Conservation (phyloP, 306 rosid species). For the Sesbania bispinosa region DNA sequence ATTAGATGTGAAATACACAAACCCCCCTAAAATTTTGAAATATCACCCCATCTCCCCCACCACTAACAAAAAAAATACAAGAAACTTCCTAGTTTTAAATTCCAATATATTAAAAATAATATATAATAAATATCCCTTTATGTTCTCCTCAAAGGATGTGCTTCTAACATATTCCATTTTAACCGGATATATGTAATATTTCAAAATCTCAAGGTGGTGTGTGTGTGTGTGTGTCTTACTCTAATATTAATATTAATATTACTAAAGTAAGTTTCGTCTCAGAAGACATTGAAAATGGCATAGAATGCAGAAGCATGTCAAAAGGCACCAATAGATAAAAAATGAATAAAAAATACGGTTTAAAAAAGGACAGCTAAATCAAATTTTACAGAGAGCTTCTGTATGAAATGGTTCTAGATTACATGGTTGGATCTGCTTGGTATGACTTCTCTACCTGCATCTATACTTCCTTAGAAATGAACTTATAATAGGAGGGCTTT, state of each 20-base stretch:
- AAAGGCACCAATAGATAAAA: neutral
- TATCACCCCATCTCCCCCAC: neutral
- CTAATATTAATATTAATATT: too few species aligned
- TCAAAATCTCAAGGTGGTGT: conserved; percentile 13
- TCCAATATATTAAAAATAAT: conserved; percentile 2
- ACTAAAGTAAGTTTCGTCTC: neutral
- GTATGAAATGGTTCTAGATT: neutral
- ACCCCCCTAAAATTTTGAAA: conserved; percentile 5
- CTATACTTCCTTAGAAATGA: neutral
- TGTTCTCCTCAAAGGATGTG: neutral
- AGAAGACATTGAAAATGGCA: neutral
- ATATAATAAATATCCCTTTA: neutral
- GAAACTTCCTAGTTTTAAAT: neutral
- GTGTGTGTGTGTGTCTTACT: too few species aligned
- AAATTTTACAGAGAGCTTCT: neutral
- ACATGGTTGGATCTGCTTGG: conserved; percentile 1
- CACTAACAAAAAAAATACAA: neutral
- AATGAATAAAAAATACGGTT: neutral
- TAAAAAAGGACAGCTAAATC: neutral
- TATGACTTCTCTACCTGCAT: conserved; percentile 16
- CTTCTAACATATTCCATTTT: conserved; percentile 4
- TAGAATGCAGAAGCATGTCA: neutral
- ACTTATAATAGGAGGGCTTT: neutral
- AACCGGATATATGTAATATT: neutral
- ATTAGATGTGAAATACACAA: neutral